Percentiles rank a stretch among this genome's conserved stretches.
phyloP scores from a whole-genome alignment of 768 basidiomycete species.

The Tephrocybe sp. region DNA sequence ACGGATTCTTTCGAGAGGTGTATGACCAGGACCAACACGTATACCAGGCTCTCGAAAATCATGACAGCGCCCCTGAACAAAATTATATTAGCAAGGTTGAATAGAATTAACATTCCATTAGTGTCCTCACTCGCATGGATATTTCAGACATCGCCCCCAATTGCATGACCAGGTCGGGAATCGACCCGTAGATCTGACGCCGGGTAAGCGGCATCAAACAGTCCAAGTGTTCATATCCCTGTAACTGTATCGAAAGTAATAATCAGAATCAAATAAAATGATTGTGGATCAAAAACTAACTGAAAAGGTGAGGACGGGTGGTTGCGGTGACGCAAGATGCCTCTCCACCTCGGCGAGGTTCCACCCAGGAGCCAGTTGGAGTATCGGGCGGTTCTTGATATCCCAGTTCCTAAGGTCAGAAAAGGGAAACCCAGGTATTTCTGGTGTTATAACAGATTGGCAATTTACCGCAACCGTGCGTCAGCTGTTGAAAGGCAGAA shows the following conservation, averaged over 20 bases:
- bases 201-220: neutral
- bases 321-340: neutral
- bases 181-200: neutral
- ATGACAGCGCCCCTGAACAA: slow-evolving; percentile 1
- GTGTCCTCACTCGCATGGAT: neutral
- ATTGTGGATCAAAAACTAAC: neutral
- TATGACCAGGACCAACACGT: slow-evolving; percentile 3
- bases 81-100: too few species aligned
- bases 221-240: slow-evolving; percentile 6
- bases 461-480: neutral
- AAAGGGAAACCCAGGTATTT: neutral
- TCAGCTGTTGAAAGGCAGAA: neutral
- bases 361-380: neutral
- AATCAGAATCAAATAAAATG: neutral
- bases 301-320: neutral
- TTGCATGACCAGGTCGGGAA: neutral
- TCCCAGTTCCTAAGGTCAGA: neutral
- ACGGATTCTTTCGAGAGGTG: slow-evolving; percentile 5
- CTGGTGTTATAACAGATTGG: neutral
- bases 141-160: neutral
- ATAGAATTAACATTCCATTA: neutral
- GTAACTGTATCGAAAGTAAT: neutral
- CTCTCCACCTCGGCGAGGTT: neutral
- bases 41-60: slow-evolving; percentile 9
- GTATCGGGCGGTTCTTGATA: neutral